A percentile compares a stretch with the other conserved stretches of the same genome.
These are phyloP conservation scores for Brettanomyces bruxellensis DNA, from an alignment of 805 yeast genomes.

Conservation along the genomic window DNA sequence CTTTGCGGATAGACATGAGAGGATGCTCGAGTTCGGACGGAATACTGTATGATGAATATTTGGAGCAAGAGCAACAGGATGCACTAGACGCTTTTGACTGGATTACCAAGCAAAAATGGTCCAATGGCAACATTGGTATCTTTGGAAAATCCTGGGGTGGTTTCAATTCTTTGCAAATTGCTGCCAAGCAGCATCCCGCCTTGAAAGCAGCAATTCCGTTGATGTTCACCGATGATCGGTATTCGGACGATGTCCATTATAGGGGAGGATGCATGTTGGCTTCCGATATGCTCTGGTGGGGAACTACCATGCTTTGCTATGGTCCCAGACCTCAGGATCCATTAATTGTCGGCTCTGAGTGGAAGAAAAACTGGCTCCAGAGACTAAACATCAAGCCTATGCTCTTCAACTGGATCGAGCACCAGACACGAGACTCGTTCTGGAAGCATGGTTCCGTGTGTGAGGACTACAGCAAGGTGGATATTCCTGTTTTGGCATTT, in stretches of 20 bases:
- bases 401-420: constrained; percentile 33
- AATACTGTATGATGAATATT: constrained; percentile 31
- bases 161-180: constrained; percentile 36
- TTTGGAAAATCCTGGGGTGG: constrained; percentile 45
- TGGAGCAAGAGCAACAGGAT: constrained; percentile 36
- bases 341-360: constrained; percentile 26
- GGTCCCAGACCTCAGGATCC: constrained; percentile 41
- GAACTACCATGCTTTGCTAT: constrained; percentile 35
- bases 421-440: constrained; percentile 35
- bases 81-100: constrained; percentile 34
- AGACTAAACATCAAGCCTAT: constrained; percentile 31
- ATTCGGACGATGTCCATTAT: constrained; percentile 40
- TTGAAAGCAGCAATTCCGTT: constrained; percentile 33
- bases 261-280: constrained; percentile 38
- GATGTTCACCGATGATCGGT: constrained; percentile 39
- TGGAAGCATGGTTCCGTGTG: constrained; percentile 41
- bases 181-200: constrained; percentile 38
- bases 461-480: constrained; percentile 30
- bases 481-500: constrained; percentile 34
- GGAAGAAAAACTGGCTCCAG: constrained; percentile 34
- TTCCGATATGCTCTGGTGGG: constrained; percentile 43
- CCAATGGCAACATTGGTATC: constrained; percentile 37
- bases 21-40: constrained; percentile 37
- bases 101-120: constrained; percentile 32
- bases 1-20: constrained; percentile 38